A percentile compares a stretch with the other conserved stretches of the same genome.
Evolutionary conservation across 208 protist genomes (phyloP).

Genomic region (Vickermania ingenoplastis): DNA sequence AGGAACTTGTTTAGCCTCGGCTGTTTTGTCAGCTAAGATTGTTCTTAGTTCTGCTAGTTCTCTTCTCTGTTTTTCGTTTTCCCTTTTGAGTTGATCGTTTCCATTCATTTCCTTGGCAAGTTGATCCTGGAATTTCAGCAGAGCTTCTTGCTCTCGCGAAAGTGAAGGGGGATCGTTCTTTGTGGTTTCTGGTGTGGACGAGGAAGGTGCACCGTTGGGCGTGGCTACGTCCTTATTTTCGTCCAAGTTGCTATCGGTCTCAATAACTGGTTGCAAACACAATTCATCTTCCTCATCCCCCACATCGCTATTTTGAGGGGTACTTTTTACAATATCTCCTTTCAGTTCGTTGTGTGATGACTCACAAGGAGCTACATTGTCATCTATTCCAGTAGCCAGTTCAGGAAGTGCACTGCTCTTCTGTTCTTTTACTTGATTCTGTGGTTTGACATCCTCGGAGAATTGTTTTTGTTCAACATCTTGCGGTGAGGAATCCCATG

Average conservation of each 20-base stretch:
- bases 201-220: neutral
- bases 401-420: neutral
- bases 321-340: neutral
- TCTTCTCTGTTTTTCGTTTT: slow-evolving; percentile 17
- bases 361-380: too few species aligned
- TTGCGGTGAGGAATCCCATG: too few species aligned
- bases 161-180: neutral
- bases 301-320: neutral
- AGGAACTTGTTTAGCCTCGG: slow-evolving; percentile 24
- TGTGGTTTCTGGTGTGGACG: neutral
- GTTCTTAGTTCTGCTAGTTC: slow-evolving; percentile 12
- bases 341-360: too few species aligned
- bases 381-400: neutral
- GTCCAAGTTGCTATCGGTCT: neutral
- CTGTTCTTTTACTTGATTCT: neutral
- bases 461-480: too few species aligned
- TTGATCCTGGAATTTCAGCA: slow-evolving; percentile 57
- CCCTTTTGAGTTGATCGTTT: slow-evolving; percentile 14
- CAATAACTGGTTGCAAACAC: neutral
- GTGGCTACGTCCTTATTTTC: neutral
- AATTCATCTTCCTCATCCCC: neutral
- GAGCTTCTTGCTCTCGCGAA: slow-evolving; percentile 1
- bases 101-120: slow-evolving; percentile 59
- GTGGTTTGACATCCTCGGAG: neutral
- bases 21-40: slow-evolving; percentile 7